Evolutionary conservation across 257 asterid genomes (phyloP).

Genomic region (Datura wrightii): DNA sequence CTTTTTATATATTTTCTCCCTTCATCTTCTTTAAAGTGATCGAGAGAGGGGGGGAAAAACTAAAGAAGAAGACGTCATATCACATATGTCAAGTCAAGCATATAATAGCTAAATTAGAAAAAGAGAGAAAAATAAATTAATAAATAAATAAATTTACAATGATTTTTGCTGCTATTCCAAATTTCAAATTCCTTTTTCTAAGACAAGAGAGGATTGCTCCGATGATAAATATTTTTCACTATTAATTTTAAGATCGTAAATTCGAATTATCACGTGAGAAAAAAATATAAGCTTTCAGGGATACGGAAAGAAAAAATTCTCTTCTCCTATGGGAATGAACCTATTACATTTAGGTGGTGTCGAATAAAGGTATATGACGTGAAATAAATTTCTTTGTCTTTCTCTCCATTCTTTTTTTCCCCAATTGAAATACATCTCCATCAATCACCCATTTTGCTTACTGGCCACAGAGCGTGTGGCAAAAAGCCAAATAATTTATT

Average conservation of each 20-base stretch:
- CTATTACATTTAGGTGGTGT: neutral
- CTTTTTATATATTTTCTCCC: too few relatives aligned
- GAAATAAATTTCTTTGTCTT: neutral
- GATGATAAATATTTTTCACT: too few relatives aligned
- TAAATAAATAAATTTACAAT: neutral
- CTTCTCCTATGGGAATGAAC: neutral
- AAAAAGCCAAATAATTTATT: neutral
- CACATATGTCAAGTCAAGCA: neutral
- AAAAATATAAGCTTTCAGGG: too few relatives aligned
- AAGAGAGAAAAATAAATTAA: neutral
- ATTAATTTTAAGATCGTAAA: too few relatives aligned
- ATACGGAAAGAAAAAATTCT: too few relatives aligned
- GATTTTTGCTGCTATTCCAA: neutral
- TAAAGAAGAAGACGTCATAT: neutral
- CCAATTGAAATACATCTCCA: neutral
- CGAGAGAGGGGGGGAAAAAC: too few relatives aligned
- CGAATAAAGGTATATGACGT: neutral
- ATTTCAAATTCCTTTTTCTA: too few relatives aligned
- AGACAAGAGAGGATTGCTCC: too few relatives aligned
- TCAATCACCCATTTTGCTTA: neutral
- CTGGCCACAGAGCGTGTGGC: neutral
- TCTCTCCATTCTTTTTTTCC: neutral
- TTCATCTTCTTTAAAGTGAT: too few relatives aligned
- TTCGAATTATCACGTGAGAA: too few relatives aligned
- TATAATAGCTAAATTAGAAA: neutral